Percentiles rank a stretch among this genome's conserved stretches.
Evolutionary conservation across 2,329 filamentous ascomycete genomes (phyloP).

Genomic region (Xylaria hypoxylon): DNA sequence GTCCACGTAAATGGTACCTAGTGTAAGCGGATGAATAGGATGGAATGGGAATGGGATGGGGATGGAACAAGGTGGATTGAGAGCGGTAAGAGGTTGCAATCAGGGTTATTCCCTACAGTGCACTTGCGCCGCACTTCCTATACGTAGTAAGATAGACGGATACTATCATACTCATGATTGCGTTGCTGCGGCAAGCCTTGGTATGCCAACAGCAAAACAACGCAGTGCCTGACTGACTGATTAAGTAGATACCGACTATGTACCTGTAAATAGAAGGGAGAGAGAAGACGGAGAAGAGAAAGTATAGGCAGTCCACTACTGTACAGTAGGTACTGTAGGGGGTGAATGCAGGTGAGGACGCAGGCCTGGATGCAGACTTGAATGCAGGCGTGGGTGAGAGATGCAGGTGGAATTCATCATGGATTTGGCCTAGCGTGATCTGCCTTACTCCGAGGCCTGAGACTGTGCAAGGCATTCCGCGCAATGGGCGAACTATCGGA

Average conservation of each 20-base stretch:
- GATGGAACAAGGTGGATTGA: background rate
- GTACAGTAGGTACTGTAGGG: background rate
- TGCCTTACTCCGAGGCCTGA: conserved; percentile 2
- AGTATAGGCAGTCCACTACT: too few relatives aligned
- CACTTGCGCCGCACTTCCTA: background rate
- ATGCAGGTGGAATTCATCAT: conserved; percentile 2
- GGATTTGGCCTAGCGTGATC: conserved; percentile 14
- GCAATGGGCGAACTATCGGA: conserved; percentile 28
- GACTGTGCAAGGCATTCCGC: conserved; percentile 12
- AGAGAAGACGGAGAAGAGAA: background rate
- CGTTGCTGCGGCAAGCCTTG: conserved; percentile 4
- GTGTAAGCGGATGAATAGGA: background rate
- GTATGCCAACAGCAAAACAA: conserved; percentile 11
- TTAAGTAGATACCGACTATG: too few relatives aligned
- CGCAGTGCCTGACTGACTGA: background rate
- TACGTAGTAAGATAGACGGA: background rate
- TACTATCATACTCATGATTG: background rate
- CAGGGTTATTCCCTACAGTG: conserved; percentile 5
- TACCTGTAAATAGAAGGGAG: too few relatives aligned
- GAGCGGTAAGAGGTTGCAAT: background rate
- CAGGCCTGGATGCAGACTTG: background rate
- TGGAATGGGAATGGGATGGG: conserved; percentile 1
- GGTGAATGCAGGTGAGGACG: background rate
- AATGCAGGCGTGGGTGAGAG: too few relatives aligned
- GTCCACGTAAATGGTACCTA: background rate